Evolutionary conservation across 208 protist genomes (phyloP).

Genomic region (Crithidia brevicula): DNA sequence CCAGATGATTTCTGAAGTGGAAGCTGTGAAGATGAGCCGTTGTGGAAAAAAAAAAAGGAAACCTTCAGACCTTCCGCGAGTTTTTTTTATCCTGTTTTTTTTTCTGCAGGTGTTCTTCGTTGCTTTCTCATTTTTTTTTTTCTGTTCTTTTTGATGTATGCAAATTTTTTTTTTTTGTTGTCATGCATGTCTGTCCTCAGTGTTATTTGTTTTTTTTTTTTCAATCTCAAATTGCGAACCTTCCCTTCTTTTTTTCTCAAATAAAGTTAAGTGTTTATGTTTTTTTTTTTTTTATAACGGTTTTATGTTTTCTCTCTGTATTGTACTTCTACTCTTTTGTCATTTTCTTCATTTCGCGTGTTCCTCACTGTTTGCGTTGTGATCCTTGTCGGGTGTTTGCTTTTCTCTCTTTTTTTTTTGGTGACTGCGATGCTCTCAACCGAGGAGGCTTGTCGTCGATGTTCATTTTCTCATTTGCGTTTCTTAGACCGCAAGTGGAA

Average conservation of each 20-base stretch:
- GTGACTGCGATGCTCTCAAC: no score
- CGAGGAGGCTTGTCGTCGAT: no score
- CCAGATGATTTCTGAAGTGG: no score
- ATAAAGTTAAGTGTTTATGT: not conserved
- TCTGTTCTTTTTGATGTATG: constrained; percentile 7
- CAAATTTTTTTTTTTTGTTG: not conserved
- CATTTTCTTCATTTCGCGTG: not conserved
- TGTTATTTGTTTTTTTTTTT: constrained; percentile 3
- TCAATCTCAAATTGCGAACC: not conserved
- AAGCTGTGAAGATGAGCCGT: no score
- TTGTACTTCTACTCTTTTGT: not conserved
- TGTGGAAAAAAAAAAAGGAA: not conserved
- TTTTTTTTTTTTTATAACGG: not conserved
- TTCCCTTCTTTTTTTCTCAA: not conserved
- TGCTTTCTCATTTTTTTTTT: constrained; percentile 15
- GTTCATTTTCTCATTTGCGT: no score
- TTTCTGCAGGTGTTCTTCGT: not conserved
- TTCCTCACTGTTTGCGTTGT: no score
- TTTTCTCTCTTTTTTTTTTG: no score
- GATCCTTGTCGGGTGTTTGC: no score
- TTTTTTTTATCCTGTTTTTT: constrained; percentile 15
- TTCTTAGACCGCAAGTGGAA: no score
- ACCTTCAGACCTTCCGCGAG: not conserved
- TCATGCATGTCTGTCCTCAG: not conserved
- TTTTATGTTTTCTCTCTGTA: not conserved